phyloP scores from a whole-genome alignment of 176 grass and related monocot genomes.

The Avena insularis region DNA sequence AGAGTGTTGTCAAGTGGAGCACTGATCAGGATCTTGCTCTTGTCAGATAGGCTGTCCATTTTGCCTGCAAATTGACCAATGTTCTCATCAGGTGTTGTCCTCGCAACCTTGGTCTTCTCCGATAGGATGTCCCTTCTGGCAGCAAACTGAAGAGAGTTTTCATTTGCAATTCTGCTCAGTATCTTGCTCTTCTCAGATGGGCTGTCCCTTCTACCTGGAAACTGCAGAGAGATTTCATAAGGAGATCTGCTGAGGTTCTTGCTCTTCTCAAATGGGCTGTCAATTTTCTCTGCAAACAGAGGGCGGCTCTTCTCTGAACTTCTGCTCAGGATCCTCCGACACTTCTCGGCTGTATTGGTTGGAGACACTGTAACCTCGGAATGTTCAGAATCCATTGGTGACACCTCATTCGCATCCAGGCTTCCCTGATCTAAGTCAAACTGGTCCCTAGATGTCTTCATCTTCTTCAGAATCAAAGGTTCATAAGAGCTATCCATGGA shows the following conservation, averaged over 20 bases:
- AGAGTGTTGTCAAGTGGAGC: slow-evolving; percentile 4
- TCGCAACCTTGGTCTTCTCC: slow-evolving; percentile 21
- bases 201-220: background rate
- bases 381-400: slow-evolving; percentile 45
- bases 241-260: slow-evolving; percentile 28
- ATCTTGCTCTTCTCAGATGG: slow-evolving; percentile 38
- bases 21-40: slow-evolving; percentile 11
- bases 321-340: slow-evolving; percentile 31
- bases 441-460: slow-evolving; percentile 48
- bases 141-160: slow-evolving; percentile 1
- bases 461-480: slow-evolving; percentile 69
- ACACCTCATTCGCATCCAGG: slow-evolving; percentile 30
- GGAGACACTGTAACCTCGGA: slow-evolving; percentile 38
- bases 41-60: slow-evolving; percentile 21
- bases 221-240: slow-evolving; percentile 25
- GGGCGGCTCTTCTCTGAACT: slow-evolving; percentile 31
- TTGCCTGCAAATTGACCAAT: background rate
- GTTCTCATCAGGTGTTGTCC: background rate
- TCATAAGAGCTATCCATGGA: slow-evolving; percentile 78
- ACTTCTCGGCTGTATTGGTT: slow-evolving; percentile 49
- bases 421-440: slow-evolving; percentile 45
- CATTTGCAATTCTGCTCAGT: slow-evolving; percentile 31
- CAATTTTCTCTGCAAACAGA: slow-evolving; percentile 33
- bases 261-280: slow-evolving; percentile 43
- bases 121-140: background rate